A percentile compares a stretch with the other conserved stretches of the same genome.
Conservation (phyloP, 2,329 filamentous ascomycete species). For the Fusarium sp. region DNA sequence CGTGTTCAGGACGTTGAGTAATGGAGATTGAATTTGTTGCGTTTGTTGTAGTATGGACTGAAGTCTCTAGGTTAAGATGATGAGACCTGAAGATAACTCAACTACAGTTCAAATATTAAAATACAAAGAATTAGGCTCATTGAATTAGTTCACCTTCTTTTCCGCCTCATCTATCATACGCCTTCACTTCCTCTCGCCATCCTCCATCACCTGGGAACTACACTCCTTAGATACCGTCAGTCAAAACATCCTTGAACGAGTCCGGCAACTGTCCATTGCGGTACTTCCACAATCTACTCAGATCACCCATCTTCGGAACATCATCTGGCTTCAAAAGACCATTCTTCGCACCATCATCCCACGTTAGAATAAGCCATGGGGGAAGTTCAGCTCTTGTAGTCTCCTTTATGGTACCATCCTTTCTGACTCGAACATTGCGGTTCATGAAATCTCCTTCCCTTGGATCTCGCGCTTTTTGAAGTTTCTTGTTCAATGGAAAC, state of each 20-base stretch:
- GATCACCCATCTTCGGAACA: constrained; percentile 14
- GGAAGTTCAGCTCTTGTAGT: constrained; percentile 15
- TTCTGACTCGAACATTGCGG: constrained; percentile 1
- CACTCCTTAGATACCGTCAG: background rate
- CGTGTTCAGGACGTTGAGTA: constrained; percentile 23
- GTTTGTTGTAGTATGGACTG: background rate
- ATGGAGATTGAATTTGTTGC: background rate
- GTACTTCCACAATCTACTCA: constrained; percentile 28
- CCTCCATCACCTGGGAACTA: too few relatives aligned
- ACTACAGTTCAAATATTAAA: background rate
- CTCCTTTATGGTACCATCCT: constrained; percentile 11
- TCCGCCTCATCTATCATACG: background rate
- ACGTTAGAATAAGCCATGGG: background rate
- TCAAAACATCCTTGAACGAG: background rate
- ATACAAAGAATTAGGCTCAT: background rate
- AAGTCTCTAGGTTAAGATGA: too few relatives aligned
- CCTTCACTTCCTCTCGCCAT: too few relatives aligned
- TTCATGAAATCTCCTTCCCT: constrained; percentile 23
- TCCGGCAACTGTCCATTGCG: constrained; percentile 10
- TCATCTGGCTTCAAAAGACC: background rate
- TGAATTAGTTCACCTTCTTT: background rate
- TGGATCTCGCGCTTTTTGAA: background rate
- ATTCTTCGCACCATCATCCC: background rate
- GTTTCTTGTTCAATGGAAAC: constrained; percentile 15
- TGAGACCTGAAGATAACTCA: background rate